These are phyloP conservation scores for Colletotrichum euphorbiae DNA, from an alignment of 2,329 filamentous ascomycete genomes.

Conservation along the genomic window DNA sequence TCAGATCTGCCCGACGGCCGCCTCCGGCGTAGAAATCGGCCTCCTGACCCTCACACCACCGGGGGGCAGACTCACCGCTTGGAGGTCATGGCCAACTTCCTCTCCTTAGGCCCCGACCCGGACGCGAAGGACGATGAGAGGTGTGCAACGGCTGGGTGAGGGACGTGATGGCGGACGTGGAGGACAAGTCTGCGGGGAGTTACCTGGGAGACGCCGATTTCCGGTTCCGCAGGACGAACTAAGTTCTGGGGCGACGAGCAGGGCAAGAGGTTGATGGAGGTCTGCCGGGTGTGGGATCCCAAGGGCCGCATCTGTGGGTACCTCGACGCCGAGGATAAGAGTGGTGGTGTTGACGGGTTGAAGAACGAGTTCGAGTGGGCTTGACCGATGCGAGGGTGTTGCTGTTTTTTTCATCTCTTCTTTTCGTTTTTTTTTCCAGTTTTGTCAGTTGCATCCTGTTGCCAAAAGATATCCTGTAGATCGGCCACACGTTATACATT, in stretches of 20 bases:
- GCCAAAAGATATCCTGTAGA: conserved; percentile 25
- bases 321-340: conserved; percentile 58
- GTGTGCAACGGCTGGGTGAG: conserved; percentile 60
- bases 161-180: conserved; percentile 53
- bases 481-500: background rate
- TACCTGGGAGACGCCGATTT: conserved; percentile 68
- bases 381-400: background rate
- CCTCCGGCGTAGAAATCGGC: conserved; percentile 55
- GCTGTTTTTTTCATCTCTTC: too few relatives aligned
- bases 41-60: conserved; percentile 48
- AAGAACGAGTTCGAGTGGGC: conserved; percentile 54
- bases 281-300: conserved; percentile 58
- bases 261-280: conserved; percentile 54
- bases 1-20: conserved; percentile 47
- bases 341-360: conserved; percentile 58
- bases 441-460: background rate
- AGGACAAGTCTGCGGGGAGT: conserved; percentile 57
- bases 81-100: conserved; percentile 53
- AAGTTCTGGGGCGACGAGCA: conserved; percentile 61
- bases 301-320: conserved; percentile 53
- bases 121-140: conserved; percentile 56
- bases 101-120: conserved; percentile 59
- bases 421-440: too few relatives aligned
- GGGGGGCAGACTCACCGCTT: conserved; percentile 45
- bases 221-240: conserved; percentile 56